Evolutionary conservation across 306 rosid species (phyloP).

Genomic region (Prunus dulcis): DNA sequence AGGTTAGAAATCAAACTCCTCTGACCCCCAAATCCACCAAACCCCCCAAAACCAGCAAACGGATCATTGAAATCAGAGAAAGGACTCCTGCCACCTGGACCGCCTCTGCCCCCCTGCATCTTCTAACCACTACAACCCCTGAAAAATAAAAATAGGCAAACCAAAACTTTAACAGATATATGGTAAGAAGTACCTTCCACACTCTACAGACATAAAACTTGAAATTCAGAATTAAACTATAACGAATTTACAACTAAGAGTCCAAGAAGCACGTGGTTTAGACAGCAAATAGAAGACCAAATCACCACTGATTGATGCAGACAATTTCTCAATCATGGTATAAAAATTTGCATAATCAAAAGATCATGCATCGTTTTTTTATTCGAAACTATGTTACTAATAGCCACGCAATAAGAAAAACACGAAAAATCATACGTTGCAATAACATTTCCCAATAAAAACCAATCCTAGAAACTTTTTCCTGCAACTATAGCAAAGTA

Average conservation of each 20-base stretch:
- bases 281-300: not conserved
- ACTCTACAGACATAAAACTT: not conserved
- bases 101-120: slow-evolving; percentile 63
- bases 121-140: slow-evolving; percentile 27
- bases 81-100: slow-evolving; percentile 50
- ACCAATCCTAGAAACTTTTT: not conserved
- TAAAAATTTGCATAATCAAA: no score
- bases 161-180: not conserved
- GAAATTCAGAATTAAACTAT: not conserved
- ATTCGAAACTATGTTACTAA: no score
- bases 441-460: not conserved
- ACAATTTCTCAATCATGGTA: not conserved
- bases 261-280: not conserved
- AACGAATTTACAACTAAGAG: not conserved
- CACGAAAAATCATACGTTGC: not conserved
- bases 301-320: not conserved
- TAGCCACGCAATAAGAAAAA: not conserved
- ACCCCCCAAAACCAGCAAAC: slow-evolving; percentile 64
- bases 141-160: not conserved
- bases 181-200: not conserved
- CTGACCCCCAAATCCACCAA: slow-evolving; percentile 58
- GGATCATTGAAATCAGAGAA: slow-evolving; percentile 49
- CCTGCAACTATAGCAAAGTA: not conserved
- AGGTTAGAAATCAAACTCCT: slow-evolving; percentile 48
- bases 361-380: no score